Conservation (phyloP, 768 basidiomycete genomes). For the Rhodosporidiobolus sp. region DNA sequence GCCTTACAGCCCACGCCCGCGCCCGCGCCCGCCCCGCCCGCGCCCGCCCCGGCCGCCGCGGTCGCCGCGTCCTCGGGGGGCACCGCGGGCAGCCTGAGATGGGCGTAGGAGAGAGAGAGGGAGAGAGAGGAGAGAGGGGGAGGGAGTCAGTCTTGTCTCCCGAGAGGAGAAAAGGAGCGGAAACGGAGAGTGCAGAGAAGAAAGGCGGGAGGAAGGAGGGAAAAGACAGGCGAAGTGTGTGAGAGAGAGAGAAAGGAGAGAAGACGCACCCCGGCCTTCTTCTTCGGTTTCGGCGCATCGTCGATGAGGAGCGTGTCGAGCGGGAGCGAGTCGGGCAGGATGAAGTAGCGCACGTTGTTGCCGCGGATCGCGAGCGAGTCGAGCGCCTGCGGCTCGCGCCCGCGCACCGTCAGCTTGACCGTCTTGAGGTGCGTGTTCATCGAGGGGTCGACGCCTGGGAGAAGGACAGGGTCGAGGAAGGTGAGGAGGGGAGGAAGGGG, state of each 20-base stretch:
- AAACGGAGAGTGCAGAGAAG: too few species aligned
- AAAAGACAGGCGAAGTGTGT: not conserved
- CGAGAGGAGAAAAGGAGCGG: too few species aligned
- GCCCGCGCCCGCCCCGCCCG: too few species aligned
- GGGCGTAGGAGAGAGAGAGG: too few species aligned
- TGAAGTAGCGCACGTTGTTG: conserved; percentile 93
- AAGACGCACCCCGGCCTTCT: conserved; percentile 61
- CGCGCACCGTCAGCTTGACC: conserved; percentile 90
- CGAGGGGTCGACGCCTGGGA: conserved; percentile 90
- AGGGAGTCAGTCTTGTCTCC: too few species aligned
- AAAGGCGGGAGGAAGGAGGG: too few species aligned
- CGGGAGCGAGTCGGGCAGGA: conserved; percentile 94
- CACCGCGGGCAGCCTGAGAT: too few species aligned
- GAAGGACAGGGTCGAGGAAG: not conserved
- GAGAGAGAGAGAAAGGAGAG: not conserved
- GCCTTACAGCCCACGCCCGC: too few species aligned
- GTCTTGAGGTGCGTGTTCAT: conserved; percentile 99
- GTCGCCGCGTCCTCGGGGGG: too few species aligned
- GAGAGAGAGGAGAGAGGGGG: too few species aligned
- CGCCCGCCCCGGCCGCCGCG: too few species aligned
- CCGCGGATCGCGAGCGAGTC: conserved; percentile 92
- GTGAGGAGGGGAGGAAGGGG: not conserved
- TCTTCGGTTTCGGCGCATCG: conserved; percentile 94
- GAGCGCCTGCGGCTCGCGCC: conserved; percentile 78
- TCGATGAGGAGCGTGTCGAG: conserved; percentile 95